Evolutionary conservation across 139 green algal genomes (phyloP), one percentile per base, ranked within the genome.

Genomic region (Yamagishiella unicocca): DNA sequence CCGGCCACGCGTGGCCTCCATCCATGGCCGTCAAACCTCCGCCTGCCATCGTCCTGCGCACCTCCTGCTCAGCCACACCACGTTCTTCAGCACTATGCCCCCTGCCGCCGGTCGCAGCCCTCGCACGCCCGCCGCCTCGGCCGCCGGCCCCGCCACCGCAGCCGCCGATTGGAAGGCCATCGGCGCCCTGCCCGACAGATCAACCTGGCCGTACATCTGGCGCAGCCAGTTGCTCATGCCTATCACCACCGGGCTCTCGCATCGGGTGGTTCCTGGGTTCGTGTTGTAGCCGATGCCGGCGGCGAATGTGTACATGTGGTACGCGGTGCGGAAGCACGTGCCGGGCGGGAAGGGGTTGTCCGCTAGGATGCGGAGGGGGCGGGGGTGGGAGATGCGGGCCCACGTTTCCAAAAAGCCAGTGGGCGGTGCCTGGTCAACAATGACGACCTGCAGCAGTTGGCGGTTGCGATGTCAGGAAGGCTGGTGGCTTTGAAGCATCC

Each of bases 351-450:
- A 86, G 80, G 80, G 80, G 12, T 86, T 64, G 24, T 37, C 22
- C 22, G 42, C 64, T 19, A 86, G 61, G 12, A 86, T 50, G 43
- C 80, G 80, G 12, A 86, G 80, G 31, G 33, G 80, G 66, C 77
- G 64, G 14, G 80, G 80, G 1, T 31, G 64, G 25, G 42, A 68
- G 17, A 86, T 64, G 31, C 80, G 80, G 31, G 80, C 61, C 80
- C 80, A 86, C 27, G 62, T 86, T 64, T 86, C 80, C 80, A 86
- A 35, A 33, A 86, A 86, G 42, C 54, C 43, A 3, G 80, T 78
- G 43, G 45, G 10, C 3, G 80, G 80, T 2, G 61, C 64, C 62
- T 55, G 62, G 64, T 86, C 80, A 9, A 40, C 43, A 27, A 86
- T 67, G 31, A 86, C 80, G 4, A 86, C 80, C 80, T 86, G 64